Base-by-base conservation (phyloP, 169 alveolate species). In the Cryptosporidium sp. region DNA sequence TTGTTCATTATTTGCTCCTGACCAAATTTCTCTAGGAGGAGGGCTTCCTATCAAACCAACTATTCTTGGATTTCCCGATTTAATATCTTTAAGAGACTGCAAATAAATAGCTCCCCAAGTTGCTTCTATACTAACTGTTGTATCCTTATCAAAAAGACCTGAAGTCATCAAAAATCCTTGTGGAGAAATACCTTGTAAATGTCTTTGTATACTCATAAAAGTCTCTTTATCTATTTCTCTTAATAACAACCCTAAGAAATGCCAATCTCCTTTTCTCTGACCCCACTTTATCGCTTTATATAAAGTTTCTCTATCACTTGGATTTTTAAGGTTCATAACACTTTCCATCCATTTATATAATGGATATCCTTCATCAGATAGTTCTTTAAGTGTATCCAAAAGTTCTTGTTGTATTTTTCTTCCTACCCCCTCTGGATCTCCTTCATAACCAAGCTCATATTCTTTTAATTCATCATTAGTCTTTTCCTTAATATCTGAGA, bases 31-130 rank as follows among this genome's bases (percentile, higher is more conserved):
- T 48, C 65, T 65, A 10, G 89, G 89, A 59, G 89, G 89, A 2
- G 89, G 41, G 29, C 67, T 67, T 6, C 89, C 89, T 14, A 80
- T 73, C 23, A 80, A 45, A 43, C 89, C 89, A 5, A 61, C 18
- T 10, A 80, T 43, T 65, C 89, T 80, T 18, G 48, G 55, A 43
- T 65, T 65, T 9, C 89, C 80, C 6, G 73, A 62, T 37, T 80
- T 65, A 29, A 16, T 26, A 62, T 80, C 89, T 26, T 48, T 80
- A 26, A 80, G 23, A 43, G 89, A 80, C 26, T 80, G 89, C 26
- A 80, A 43, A 62, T 80, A 80, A 80, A 80, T 80, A 12, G 89
- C 89, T 39, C 89, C 89, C 89, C 89, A 80, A 23, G 89, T 80
- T 41, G 89, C 75, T 29, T 80, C 80, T 39, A 80, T 39, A 48